A percentile compares a stretch with the other conserved stretches of the same genome.
These are phyloP conservation scores for Penicillium sumatraense DNA, from an alignment of 2,329 filamentous ascomycete genomes.

Conservation along the genomic window DNA sequence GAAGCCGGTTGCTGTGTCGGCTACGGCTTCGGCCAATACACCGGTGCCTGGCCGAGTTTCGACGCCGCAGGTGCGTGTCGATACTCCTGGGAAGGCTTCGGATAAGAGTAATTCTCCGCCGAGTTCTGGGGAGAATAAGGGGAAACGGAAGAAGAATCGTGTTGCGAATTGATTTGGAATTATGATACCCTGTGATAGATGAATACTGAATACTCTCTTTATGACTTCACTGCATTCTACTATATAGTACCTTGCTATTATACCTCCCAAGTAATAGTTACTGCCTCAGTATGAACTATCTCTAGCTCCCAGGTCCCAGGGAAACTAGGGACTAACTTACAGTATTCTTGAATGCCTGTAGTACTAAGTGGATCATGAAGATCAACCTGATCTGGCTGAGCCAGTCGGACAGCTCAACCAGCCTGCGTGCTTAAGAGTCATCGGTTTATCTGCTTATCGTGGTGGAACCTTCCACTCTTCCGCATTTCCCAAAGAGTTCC, in stretches of 20 bases:
- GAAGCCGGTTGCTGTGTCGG: slow-evolving; percentile 8
- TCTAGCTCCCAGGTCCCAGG: no score
- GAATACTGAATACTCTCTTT: neutral
- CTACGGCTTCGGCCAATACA: slow-evolving; percentile 8
- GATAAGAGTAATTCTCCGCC: slow-evolving; percentile 39
- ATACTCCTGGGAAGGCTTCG: slow-evolving; percentile 35
- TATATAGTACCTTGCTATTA: no score
- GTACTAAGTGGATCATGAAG: neutral
- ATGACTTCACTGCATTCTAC: no score
- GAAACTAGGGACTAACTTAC: no score
- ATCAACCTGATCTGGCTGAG: neutral
- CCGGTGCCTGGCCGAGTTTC: slow-evolving; percentile 24
- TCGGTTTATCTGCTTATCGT: slow-evolving; percentile 17
- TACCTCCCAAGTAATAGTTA: no score
- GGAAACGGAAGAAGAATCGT: slow-evolving; percentile 42
- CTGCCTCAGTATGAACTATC: no score
- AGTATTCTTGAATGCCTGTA: no score
- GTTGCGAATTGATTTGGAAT: slow-evolving; percentile 26
- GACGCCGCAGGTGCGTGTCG: slow-evolving; percentile 39
- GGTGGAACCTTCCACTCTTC: slow-evolving; percentile 12
- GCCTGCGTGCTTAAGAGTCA: slow-evolving; percentile 7
- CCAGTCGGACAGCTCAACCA: neutral
- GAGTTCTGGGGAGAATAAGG: slow-evolving; percentile 42
- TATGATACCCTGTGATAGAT: slow-evolving; percentile 29
- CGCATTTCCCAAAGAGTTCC: neutral